Evolutionary conservation across 345 rosid species (phyloP), one percentile per base, ranked within the genome.

Genomic region (Atalantia buxifolia): DNA sequence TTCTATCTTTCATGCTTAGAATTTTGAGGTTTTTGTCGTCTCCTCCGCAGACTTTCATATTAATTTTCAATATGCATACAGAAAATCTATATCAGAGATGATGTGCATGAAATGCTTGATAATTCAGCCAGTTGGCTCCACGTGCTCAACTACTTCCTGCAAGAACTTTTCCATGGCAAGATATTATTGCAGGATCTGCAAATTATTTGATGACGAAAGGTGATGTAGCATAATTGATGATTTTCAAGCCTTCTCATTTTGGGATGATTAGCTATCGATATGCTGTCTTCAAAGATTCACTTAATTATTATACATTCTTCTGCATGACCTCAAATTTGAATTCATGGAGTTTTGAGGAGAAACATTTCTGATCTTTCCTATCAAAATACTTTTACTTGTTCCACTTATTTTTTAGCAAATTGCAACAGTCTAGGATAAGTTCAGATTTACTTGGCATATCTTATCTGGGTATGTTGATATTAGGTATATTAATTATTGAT

Each of bases 81-180:
- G 97, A 83, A 91, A 86, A 88, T 79, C 83, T 5, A 83, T 94
- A 33, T 82, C 83, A 22, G 81, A 88, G 80, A 94, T 94, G 96
- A 91, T 94, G 92, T 94, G 98, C 88, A 91, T 94, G 97, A 87
- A 88, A 60, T 94, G 98, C 85, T 78, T 91, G 69, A 76, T 63
- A 66, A 85, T 94, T 80, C 97, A 94, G 81, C 92, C 92, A 69
- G 78, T 90, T 71, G 89, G 87, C 18, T 80, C 84, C 7, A 79
- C 79, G 18, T 92, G 98, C 90, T 82, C 86, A 53, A 86, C 86
- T 57, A 57, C 42, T 76, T 85, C 92, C 59, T 94, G 98, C 76
- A 78, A 84, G 65, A 85, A 81, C 66, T 86, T 81, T 8, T 81
- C 89, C 71, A 90, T 94, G 96, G 96, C 86, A 80, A 88, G 85